Conservation (phyloP, 805 yeast genomes). For the Helenozyma rhizophorensis region DNA sequence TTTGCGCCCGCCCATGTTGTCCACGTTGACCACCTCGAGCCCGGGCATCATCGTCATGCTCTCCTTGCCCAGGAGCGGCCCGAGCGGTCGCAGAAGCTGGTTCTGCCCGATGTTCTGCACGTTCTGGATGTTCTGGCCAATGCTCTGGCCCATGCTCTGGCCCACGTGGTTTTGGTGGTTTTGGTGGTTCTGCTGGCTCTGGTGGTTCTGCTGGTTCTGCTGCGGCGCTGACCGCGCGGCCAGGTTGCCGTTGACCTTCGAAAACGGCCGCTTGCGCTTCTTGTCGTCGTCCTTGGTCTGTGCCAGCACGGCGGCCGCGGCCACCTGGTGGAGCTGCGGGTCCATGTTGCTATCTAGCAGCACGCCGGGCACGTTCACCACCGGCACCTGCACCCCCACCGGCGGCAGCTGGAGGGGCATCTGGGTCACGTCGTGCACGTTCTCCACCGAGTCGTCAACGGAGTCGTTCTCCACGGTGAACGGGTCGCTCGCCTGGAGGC, state of each 20-base stretch:
- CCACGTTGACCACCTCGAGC: constrained; percentile 14
- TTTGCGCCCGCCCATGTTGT: constrained; percentile 19
- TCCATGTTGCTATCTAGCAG: constrained; percentile 34
- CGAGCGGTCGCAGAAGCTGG: constrained; percentile 1
- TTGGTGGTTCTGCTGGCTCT: background rate
- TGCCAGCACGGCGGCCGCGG: constrained; percentile 35
- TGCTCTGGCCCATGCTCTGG: background rate
- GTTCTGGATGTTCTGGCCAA: constrained; percentile 1
- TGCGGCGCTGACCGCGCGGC: constrained; percentile 1
- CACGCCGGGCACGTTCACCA: constrained; percentile 8
- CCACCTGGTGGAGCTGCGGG: constrained; percentile 38
- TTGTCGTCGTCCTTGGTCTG: constrained; percentile 11
- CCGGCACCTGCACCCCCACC: constrained; percentile 4
- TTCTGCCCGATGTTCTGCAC: constrained; percentile 2
- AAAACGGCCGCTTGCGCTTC: constrained; percentile 8
- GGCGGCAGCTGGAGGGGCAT: constrained; percentile 6
- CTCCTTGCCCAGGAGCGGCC: constrained; percentile 7
- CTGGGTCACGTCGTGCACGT: constrained; percentile 9
- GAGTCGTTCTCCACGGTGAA: constrained; percentile 13
- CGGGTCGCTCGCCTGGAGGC: constrained; percentile 20
- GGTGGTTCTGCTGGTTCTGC: constrained; percentile 3
- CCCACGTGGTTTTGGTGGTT: background rate
- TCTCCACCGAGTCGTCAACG: constrained; percentile 11
- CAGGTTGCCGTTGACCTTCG: constrained; percentile 2
- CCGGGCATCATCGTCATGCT: constrained; percentile 15